Conservation (phyloP, 352 stramenopile genomes). For the Pythium plurisporium region DNA sequence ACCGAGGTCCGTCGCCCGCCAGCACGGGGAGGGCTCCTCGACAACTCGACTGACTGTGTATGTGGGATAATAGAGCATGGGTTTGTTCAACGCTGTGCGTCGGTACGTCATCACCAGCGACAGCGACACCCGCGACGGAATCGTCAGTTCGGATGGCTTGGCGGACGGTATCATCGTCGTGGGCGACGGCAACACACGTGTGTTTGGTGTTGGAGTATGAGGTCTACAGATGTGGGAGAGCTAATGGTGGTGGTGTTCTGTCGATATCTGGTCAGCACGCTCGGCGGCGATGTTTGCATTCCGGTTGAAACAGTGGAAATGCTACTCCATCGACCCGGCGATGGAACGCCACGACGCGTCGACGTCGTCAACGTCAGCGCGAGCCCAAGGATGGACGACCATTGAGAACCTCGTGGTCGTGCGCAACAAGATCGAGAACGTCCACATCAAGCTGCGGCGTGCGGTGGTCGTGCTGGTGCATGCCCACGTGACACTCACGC, state of each 20-base stretch:
- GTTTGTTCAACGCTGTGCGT: slow-evolving; percentile 75
- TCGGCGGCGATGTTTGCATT: slow-evolving; percentile 78
- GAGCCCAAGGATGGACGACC: slow-evolving; percentile 38
- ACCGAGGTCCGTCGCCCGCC: slow-evolving; percentile 77
- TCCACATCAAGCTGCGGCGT: slow-evolving; percentile 52
- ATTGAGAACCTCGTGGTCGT: slow-evolving; percentile 72
- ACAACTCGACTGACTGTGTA: no score
- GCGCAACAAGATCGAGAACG: slow-evolving; percentile 82
- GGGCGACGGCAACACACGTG: slow-evolving; percentile 76
- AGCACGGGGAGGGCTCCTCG: no score
- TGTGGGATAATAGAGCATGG: slow-evolving; percentile 77
- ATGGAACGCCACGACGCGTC: slow-evolving; percentile 34
- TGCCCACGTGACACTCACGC: slow-evolving; percentile 70
- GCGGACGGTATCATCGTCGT: slow-evolving; percentile 75
- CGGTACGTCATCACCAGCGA: slow-evolving; percentile 45
- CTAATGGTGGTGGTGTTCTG: no score
- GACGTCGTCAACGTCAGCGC: slow-evolving; percentile 21
- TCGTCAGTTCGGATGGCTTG: not conserved
- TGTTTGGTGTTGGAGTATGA: no score
- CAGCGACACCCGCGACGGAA: not conserved
- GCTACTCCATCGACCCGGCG: slow-evolving; percentile 73
- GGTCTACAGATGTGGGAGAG: no score
- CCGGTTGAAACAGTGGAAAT: slow-evolving; percentile 65
- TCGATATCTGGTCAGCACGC: no score
- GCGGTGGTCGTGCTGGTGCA: slow-evolving; percentile 76